Percentiles rank a stretch among this genome's conserved stretches.
Evolutionary conservation across 495 filamentous ascomycete genomes (phyloP).

Genomic region (Chaetomium cochliodes): DNA sequence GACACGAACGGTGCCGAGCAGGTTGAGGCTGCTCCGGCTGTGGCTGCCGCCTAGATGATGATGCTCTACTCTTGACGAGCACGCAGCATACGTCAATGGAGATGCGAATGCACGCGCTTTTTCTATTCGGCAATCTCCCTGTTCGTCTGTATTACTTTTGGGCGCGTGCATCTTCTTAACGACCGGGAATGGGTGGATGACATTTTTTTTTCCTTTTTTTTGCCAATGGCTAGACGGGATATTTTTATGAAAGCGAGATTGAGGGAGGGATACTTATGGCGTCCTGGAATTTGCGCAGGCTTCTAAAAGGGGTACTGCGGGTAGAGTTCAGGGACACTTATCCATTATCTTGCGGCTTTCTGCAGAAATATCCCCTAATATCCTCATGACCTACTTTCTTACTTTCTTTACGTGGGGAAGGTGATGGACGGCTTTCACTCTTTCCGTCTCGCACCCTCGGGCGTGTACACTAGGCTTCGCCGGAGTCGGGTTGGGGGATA

Average conservation of each 20-base stretch:
- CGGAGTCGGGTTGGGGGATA: slow-evolving; percentile 31
- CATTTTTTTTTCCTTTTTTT: slow-evolving; percentile 23
- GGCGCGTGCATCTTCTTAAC: slow-evolving; percentile 36
- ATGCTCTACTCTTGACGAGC: slow-evolving; percentile 30
- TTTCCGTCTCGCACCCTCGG: slow-evolving; percentile 37
- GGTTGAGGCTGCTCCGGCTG: slow-evolving; percentile 31
- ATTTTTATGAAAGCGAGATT: slow-evolving; percentile 32
- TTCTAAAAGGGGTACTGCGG: slow-evolving; percentile 28
- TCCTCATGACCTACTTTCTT: slow-evolving; percentile 30
- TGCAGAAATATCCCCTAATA: slow-evolving; percentile 38
- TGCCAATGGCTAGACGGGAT: slow-evolving; percentile 33
- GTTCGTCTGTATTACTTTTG: slow-evolving; percentile 40
- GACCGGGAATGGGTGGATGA: slow-evolving; percentile 40
- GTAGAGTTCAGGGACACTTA: slow-evolving; percentile 35
- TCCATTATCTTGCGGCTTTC: slow-evolving; percentile 35
- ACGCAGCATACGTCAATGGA: slow-evolving; percentile 29
- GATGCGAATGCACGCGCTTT: slow-evolving; percentile 30
- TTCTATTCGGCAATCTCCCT: slow-evolving; percentile 33
- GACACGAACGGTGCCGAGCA: slow-evolving; percentile 45
- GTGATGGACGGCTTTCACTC: slow-evolving; percentile 31
- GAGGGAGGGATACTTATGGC: slow-evolving; percentile 36
- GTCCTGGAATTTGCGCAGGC: slow-evolving; percentile 37
- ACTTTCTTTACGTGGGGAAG: slow-evolving; percentile 12
- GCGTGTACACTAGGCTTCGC: slow-evolving; percentile 42
- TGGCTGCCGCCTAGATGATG: slow-evolving; percentile 29